Conservation (phyloP, 495 filamentous ascomycete species). For the Hypoxylon lenormandii region DNA sequence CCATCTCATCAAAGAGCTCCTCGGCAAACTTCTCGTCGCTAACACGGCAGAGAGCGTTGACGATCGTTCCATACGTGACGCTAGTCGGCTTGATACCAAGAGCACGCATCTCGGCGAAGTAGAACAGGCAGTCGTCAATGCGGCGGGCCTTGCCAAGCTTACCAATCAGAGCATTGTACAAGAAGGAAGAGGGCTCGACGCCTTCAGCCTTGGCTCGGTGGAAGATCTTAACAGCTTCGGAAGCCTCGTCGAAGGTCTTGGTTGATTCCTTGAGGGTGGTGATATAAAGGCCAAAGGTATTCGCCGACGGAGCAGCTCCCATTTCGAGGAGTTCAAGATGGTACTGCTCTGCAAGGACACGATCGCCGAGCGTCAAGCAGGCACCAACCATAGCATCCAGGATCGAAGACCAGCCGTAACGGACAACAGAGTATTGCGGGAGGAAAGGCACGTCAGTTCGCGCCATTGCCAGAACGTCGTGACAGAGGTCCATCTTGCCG, state of each 20-base stretch:
- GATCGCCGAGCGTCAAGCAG: constrained; percentile 84
- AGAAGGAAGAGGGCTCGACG: constrained; percentile 93
- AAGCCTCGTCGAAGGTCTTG: constrained; percentile 96
- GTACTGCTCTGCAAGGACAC: constrained; percentile 80
- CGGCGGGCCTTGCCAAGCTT: constrained; percentile 97
- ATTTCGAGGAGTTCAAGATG: constrained; percentile 90
- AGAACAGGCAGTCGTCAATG: constrained; percentile 96
- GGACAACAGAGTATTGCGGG: constrained; percentile 81
- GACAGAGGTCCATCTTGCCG: constrained; percentile 78
- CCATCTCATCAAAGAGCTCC: constrained; percentile 99
- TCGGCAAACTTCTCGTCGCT: constrained; percentile 97
- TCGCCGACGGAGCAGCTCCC: constrained; percentile 90
- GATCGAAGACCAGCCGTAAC: constrained; percentile 94
- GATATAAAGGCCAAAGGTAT: constrained; percentile 98
- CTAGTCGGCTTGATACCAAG: constrained; percentile 94
- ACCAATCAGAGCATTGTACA: constrained; percentile 98
- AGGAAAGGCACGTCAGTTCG: constrained; percentile 85
- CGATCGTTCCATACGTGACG: constrained; percentile 96
- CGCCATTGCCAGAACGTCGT: constrained; percentile 88
- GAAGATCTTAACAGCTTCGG: constrained; percentile 97
- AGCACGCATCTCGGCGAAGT: constrained; percentile 96
- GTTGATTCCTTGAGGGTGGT: constrained; percentile 95
- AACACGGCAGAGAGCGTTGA: constrained; percentile 96
- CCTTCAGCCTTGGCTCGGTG: constrained; percentile 91
- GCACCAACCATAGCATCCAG: constrained; percentile 96